These are phyloP conservation scores for Saccharomyces hybrid DNA, from an alignment of 1,139 yeast genomes.

Conservation along the genomic window DNA sequence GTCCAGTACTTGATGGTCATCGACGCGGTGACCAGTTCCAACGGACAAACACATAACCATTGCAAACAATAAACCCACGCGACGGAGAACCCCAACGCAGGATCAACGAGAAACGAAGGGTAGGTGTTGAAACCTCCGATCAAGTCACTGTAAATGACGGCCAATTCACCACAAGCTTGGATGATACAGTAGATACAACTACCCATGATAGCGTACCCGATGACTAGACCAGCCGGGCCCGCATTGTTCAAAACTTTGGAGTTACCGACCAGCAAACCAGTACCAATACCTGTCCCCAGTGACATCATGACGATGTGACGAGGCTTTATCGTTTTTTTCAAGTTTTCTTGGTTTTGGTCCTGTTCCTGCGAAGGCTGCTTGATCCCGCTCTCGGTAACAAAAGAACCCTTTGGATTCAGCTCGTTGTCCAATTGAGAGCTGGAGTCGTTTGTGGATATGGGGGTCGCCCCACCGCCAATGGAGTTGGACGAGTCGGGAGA, in stretches of 20 bases:
- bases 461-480: background rate
- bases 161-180: slow-evolving; percentile 81
- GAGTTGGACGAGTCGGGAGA: slow-evolving; percentile 4
- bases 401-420: slow-evolving; percentile 1
- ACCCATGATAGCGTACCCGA: slow-evolving; percentile 63
- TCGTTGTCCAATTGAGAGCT: slow-evolving; percentile 2
- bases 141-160: slow-evolving; percentile 64
- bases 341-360: slow-evolving; percentile 18
- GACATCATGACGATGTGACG: slow-evolving; percentile 64
- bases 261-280: slow-evolving; percentile 69
- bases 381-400: background rate
- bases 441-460: background rate
- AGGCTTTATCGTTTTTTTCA: slow-evolving; percentile 44
- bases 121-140: slow-evolving; percentile 74
- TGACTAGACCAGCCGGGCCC: slow-evolving; percentile 72
- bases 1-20: slow-evolving; percentile 50
- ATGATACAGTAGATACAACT: slow-evolving; percentile 67
- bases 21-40: slow-evolving; percentile 72
- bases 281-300: slow-evolving; percentile 79
- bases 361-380: background rate
- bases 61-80: slow-evolving; percentile 79
- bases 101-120: slow-evolving; percentile 58
- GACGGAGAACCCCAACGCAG: slow-evolving; percentile 71
- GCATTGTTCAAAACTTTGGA: slow-evolving; percentile 62
- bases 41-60: slow-evolving; percentile 71